A percentile compares a stretch with the other conserved stretches of the same genome.
Conservation (phyloP, 257 asterid genomes). For the Nicotiana attenuata region DNA sequence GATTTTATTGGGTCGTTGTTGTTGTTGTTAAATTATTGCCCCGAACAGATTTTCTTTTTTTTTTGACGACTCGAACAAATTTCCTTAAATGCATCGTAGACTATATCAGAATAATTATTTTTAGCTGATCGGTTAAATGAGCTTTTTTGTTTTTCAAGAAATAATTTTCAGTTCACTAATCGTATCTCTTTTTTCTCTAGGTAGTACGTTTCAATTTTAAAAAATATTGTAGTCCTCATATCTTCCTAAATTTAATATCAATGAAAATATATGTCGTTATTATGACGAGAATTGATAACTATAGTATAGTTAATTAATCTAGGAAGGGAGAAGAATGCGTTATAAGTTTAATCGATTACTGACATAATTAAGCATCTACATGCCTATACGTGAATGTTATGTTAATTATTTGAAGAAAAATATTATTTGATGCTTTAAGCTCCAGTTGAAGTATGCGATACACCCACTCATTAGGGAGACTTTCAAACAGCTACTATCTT, state of each 20-base stretch:
- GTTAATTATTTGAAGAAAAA: background rate
- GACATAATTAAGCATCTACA: background rate
- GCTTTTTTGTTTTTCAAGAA: too few species aligned
- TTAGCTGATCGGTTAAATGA: too few species aligned
- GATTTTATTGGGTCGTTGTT: too few species aligned
- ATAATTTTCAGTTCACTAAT: background rate
- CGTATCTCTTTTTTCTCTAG: background rate
- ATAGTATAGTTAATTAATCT: background rate
- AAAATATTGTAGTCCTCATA: background rate
- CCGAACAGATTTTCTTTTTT: too few species aligned
- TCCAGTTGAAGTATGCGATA: conserved; percentile 16
- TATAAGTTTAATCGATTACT: background rate
- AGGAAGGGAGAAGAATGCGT: background rate
- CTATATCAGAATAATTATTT: too few species aligned
- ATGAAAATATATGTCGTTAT: background rate
- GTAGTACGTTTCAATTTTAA: background rate
- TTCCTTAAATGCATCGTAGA: too few species aligned
- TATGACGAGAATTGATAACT: background rate
- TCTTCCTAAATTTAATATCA: background rate
- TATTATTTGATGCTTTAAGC: conserved; percentile 6
- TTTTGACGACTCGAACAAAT: too few species aligned
- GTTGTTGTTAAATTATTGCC: too few species aligned
- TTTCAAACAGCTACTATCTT: conserved; percentile 12
- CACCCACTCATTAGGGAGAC: conserved; percentile 9
- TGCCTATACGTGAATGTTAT: background rate